Evolutionary conservation across 139 green algal species (phyloP).

Genomic region (Auxenochlorella protothecoides): DNA sequence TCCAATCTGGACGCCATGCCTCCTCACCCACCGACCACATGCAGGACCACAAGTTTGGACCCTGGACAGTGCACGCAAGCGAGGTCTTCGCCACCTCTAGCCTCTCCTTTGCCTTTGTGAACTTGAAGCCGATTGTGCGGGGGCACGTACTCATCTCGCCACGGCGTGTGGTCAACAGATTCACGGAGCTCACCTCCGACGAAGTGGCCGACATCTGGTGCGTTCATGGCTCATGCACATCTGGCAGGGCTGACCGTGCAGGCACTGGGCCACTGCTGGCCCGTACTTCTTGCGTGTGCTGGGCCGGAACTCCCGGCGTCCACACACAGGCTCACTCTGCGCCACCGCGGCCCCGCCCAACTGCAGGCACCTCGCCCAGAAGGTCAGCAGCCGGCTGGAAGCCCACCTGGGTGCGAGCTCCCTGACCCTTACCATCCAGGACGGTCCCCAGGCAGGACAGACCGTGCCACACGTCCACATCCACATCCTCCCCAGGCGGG

Average conservation of each 20-base stretch:
- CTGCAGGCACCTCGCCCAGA: conserved; percentile 47
- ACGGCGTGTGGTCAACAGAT: conserved; percentile 56
- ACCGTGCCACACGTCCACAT: conserved; percentile 95
- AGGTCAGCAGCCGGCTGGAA: conserved; percentile 48
- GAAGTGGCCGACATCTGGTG: conserved; percentile 86
- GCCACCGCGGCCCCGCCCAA: conserved; percentile 1
- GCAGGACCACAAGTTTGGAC: conserved; percentile 54
- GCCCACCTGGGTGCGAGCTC: conserved; percentile 46
- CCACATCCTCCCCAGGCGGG: conserved; percentile 79
- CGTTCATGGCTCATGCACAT: background rate
- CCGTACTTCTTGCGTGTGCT: too few species aligned
- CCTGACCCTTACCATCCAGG: conserved; percentile 78
- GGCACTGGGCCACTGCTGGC: too few species aligned
- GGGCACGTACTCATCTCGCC: conserved; percentile 90
- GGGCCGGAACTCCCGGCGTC: too few species aligned
- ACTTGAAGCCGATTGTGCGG: conserved; percentile 92
- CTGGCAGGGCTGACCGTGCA: too few species aligned
- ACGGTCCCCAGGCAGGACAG: conserved; percentile 70
- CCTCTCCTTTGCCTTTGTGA: conserved; percentile 80
- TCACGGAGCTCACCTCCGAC: conserved; percentile 58
- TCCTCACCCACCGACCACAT: too few species aligned
- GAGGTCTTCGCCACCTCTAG: conserved; percentile 69
- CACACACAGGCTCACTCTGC: too few species aligned
- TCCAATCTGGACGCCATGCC: too few species aligned
- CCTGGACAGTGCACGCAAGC: conserved; percentile 37